These are phyloP conservation scores for Clathrospora elynae DNA, from an alignment of 2,329 filamentous ascomycete species.

Conservation along the genomic window DNA sequence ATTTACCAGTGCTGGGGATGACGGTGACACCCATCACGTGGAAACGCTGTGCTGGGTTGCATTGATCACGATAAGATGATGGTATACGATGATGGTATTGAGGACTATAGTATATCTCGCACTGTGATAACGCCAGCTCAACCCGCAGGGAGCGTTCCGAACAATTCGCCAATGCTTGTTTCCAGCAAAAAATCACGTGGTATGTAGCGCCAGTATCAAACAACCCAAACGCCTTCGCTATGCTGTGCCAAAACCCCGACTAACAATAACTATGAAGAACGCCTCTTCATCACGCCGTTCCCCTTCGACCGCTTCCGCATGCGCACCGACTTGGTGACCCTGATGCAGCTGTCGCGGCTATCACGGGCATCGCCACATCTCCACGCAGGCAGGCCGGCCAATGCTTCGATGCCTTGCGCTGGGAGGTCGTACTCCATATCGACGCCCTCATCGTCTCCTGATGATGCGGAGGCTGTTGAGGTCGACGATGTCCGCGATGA, in stretches of 20 bases:
- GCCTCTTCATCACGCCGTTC: slow-evolving; percentile 23
- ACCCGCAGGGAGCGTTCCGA: slow-evolving; percentile 40
- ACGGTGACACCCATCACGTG: slow-evolving; percentile 25
- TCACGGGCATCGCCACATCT: slow-evolving; percentile 34
- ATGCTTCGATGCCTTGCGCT: slow-evolving; percentile 17
- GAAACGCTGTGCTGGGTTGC: slow-evolving; percentile 19
- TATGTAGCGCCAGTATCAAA: slow-evolving; percentile 31
- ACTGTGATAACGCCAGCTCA: slow-evolving; percentile 37
- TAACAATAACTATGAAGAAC: slow-evolving; percentile 20
- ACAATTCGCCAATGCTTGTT: not conserved
- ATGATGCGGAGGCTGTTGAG: slow-evolving; percentile 11
- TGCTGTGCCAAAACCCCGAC: slow-evolving; percentile 23
- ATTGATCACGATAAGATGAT: slow-evolving; percentile 4
- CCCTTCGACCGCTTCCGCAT: slow-evolving; percentile 39
- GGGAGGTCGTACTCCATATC: slow-evolving; percentile 38
- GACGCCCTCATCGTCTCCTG: slow-evolving; percentile 42
- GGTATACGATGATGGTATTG: slow-evolving; percentile 14
- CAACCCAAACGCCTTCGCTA: slow-evolving; percentile 41
- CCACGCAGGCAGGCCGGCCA: slow-evolving; percentile 30
- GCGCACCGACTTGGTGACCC: slow-evolving; percentile 39
- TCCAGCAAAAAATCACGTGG: slow-evolving; percentile 28
- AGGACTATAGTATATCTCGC: slow-evolving; percentile 23
- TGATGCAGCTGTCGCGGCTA: slow-evolving; percentile 27
- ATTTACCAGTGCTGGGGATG: slow-evolving; percentile 27
- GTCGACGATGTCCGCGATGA: slow-evolving; percentile 18